phyloP scores from a whole-genome alignment of 2,329 filamentous ascomycete genomes.

The Fusarium sambucinum region DNA sequence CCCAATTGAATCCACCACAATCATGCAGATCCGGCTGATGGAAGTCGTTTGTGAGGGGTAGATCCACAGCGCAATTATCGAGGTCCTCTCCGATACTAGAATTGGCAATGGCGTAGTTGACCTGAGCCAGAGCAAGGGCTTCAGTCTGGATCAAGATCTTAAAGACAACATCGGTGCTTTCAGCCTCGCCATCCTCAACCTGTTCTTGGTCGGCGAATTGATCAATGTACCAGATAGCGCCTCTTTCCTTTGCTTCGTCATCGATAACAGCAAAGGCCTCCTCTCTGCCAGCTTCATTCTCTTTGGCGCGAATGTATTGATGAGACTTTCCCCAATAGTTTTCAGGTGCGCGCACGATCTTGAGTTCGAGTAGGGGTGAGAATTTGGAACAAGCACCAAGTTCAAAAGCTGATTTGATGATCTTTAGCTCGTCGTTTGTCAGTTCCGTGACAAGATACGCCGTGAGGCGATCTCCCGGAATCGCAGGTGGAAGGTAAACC shows the following conservation, averaged over 20 bases:
- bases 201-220: not conserved
- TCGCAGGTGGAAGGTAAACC: not conserved
- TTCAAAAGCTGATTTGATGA: conserved; percentile 3
- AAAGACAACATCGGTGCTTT: conserved; percentile 6
- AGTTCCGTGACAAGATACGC: conserved; percentile 1
- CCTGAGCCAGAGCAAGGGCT: not conserved
- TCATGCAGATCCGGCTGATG: not conserved
- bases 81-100: conserved; percentile 1
- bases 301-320: not conserved
- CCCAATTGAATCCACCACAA: not conserved
- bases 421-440: not conserved
- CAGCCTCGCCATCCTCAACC: not conserved
- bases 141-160: conserved; percentile 12
- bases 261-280: conserved; percentile 1
- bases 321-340: conserved; percentile 7
- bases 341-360: not conserved
- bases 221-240: conserved; percentile 11
- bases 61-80: not conserved
- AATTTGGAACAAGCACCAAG: conserved; percentile 3
- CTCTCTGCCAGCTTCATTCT: conserved; percentile 7
- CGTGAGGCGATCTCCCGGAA: not conserved
- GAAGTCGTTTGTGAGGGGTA: conserved; percentile 11
- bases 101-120: conserved; percentile 3
- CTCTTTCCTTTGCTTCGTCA: conserved; percentile 1
- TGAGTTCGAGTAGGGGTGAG: not conserved